phyloP scores from a whole-genome alignment of 140 eudicot species.

The Flaveria floridana region DNA sequence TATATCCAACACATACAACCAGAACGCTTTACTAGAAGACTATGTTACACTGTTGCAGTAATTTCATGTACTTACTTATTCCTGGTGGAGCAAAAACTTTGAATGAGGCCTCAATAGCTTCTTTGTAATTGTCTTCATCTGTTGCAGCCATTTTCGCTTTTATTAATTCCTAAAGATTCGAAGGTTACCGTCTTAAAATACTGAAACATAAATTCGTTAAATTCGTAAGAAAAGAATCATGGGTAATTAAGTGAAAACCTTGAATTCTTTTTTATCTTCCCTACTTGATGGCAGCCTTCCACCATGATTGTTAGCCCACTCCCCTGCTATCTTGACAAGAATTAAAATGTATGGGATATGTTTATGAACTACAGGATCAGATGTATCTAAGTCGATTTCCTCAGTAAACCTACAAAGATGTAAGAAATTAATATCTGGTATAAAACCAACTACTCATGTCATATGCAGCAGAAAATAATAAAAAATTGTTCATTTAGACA shows the following conservation, averaged over 20 bases:
- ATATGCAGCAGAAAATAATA: constrained; percentile 3
- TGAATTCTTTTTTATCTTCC: constrained; percentile 79
- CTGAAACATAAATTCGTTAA: neutral
- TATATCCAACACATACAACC: constrained; percentile 3
- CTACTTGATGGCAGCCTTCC: constrained; percentile 80
- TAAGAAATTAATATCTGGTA: constrained; percentile 9
- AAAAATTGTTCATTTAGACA: neutral
- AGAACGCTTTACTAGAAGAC: constrained; percentile 3
- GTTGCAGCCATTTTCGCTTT: constrained; percentile 53
- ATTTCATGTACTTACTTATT: constrained; percentile 62
- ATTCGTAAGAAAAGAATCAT: neutral
- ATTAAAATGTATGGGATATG: constrained; percentile 85
- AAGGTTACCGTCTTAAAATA: constrained; percentile 22
- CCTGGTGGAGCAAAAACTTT: constrained; percentile 91
- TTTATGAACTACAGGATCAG: constrained; percentile 82
- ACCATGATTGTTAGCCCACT: constrained; percentile 81
- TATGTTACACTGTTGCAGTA: neutral
- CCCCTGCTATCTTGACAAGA: constrained; percentile 78
- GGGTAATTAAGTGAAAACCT: constrained; percentile 48
- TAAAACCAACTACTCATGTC: neutral
- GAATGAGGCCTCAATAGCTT: constrained; percentile 90
- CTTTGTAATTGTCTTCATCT: constrained; percentile 96
- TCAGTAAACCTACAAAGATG: constrained; percentile 56
- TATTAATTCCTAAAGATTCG: constrained; percentile 53
- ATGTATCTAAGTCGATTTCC: constrained; percentile 53